Percentiles rank a stretch among this genome's conserved stretches.
Evolutionary conservation across 208 protist species (phyloP).

Genomic region (Tritrichomonas musculus): DNA sequence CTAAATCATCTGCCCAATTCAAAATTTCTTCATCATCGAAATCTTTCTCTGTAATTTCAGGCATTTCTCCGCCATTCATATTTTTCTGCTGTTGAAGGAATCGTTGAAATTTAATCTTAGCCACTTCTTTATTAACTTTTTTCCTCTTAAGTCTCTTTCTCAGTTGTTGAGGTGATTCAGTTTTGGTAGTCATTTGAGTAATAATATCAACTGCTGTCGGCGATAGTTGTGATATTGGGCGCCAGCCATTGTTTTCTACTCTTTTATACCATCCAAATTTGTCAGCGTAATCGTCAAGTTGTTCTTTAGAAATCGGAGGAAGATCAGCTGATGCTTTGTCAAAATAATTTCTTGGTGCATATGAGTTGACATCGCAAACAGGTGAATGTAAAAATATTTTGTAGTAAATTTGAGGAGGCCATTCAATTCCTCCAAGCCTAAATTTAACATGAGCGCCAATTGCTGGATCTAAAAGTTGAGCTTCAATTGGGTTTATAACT

Average conservation of each 20-base stretch:
- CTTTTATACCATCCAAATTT: conserved; percentile 42
- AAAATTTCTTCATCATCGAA: not conserved
- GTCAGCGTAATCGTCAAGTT: not conserved
- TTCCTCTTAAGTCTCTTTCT: not conserved
- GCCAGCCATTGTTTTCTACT: conserved; percentile 49
- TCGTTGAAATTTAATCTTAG: not conserved
- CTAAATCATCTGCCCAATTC: not conserved
- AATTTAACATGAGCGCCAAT: conserved; percentile 54
- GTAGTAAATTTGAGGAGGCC: conserved; percentile 56
- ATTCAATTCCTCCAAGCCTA: conserved; percentile 48
- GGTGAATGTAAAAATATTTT: conserved; percentile 53
- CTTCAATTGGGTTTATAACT: conserved; percentile 53
- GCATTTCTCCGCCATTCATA: not conserved
- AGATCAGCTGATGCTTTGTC: not conserved
- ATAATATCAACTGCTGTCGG: not conserved
- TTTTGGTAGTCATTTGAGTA: conserved; percentile 1
- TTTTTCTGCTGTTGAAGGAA: not conserved
- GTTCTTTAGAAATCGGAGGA: not conserved
- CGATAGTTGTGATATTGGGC: conserved; percentile 37
- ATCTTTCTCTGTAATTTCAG: not conserved
- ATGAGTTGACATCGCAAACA: conserved; percentile 50
- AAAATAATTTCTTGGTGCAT: conserved; percentile 50
- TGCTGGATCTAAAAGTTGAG: conserved; percentile 47
- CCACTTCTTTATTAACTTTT: not conserved
- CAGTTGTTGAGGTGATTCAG: not conserved